phyloP scores from a whole-genome alignment of 1,284 basidiomycete species.

The Athelia psychrophila region DNA sequence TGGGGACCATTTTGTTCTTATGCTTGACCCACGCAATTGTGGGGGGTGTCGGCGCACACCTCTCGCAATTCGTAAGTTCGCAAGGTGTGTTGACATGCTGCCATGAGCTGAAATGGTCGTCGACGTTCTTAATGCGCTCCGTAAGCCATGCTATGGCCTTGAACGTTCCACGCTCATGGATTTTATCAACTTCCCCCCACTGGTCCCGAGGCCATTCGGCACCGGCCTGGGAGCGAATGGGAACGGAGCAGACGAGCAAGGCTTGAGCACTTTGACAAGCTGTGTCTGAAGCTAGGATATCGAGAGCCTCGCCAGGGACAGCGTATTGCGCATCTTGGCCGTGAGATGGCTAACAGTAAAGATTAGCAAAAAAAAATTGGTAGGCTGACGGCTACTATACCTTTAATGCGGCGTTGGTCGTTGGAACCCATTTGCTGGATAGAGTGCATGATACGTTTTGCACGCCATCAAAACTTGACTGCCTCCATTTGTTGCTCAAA shows the following conservation, averaged over 20 bases:
- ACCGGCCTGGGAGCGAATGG: conserved; percentile 66
- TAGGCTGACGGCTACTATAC: conserved; percentile 31
- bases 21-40: conserved; percentile 71
- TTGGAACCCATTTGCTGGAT: conserved; percentile 62
- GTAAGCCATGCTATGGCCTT: conserved; percentile 83
- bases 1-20: conserved; percentile 59
- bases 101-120: conserved; percentile 63
- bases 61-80: conserved; percentile 51
- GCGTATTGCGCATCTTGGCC: conserved; percentile 62
- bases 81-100: conserved; percentile 41
- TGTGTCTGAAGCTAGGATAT: conserved; percentile 51
- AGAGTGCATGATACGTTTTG: conserved; percentile 56
- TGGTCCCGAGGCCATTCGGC: conserved; percentile 71
- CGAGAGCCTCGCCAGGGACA: conserved; percentile 54
- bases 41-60: conserved; percentile 81
- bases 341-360: conserved; percentile 43
- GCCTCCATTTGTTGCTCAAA: conserved; percentile 75
- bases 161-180: conserved; percentile 82
- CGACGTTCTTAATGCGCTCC: conserved; percentile 76
- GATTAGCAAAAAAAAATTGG: conserved; percentile 9
- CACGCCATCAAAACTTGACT: conserved; percentile 47
- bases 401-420: conserved; percentile 43
- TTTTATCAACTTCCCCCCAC: conserved; percentile 83
- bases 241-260: conserved; percentile 73
- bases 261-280: conserved; percentile 76